A percentile compares a stretch with the other conserved stretches of the same genome.
Evolutionary conservation across 192 early-diverging fungal genomes (phyloP).

Genomic region (Podila minutissima): DNA sequence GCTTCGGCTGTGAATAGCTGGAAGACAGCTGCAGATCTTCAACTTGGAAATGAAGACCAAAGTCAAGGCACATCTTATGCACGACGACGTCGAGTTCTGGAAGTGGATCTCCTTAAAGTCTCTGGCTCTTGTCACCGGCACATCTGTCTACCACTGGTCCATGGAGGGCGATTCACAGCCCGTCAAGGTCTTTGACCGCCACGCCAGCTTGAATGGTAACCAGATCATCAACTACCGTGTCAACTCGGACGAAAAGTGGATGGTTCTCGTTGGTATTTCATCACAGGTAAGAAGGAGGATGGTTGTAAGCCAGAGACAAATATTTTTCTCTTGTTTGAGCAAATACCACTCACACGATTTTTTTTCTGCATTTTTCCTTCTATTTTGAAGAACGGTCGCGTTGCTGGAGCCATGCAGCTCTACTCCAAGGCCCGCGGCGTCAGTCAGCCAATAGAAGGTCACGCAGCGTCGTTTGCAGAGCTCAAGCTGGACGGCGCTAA

Average conservation of each 20-base stretch:
- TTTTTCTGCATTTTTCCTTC: neutral
- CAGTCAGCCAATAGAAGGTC: conserved; percentile 95
- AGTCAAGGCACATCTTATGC: conserved; percentile 92
- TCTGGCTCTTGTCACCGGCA: conserved; percentile 89
- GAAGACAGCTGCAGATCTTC: conserved; percentile 94
- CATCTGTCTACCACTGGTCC: conserved; percentile 95
- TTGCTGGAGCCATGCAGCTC: conserved; percentile 97
- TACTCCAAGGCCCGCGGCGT: conserved; percentile 93
- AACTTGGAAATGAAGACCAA: conserved; percentile 97
- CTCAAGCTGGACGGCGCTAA: conserved; percentile 73
- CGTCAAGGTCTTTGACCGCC: conserved; percentile 93
- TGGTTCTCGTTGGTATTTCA: conserved; percentile 94
- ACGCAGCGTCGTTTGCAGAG: conserved; percentile 96
- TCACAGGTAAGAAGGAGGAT: conserved; percentile 62
- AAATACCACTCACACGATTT: neutral
- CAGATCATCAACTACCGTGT: conserved; percentile 98
- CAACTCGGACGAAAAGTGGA: conserved; percentile 93
- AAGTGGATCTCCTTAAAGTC: conserved; percentile 92
- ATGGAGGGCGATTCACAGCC: conserved; percentile 91
- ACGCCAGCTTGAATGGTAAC: conserved; percentile 79
- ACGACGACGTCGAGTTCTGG: conserved; percentile 91
- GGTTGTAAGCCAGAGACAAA: no score
- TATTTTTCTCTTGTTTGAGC: neutral
- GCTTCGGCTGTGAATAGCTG: conserved; percentile 62
- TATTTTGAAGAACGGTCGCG: conserved; percentile 73